Evolutionary conservation across 495 filamentous ascomycete species (phyloP), one percentile per base, ranked within the genome.

Genomic region (Aspergillus panamensis): DNA sequence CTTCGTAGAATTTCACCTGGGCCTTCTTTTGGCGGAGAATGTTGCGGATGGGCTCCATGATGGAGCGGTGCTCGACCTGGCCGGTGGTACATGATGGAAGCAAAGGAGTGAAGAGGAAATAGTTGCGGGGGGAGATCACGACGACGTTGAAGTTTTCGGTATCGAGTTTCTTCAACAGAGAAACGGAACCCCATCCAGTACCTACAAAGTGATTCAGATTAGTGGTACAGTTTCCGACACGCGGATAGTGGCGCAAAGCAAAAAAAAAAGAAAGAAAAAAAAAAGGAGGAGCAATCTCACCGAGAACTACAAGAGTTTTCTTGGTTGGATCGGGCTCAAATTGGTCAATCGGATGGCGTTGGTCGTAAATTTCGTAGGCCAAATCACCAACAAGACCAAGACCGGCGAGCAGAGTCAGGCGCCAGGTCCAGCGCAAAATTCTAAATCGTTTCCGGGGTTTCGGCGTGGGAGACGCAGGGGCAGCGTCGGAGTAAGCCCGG

Each of bases 21-120:
- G 88, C 88, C 72, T 90, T 88, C 82, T 97, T 97, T 73, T 92
- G 88, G 62, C 92, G 87, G 33, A 95, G 79, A 70, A 99, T 94
- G 71, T 93, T 94, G 59, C 94, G 88, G 60, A 99, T 84, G 29
- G 94, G 94, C 80, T 99, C 94, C 92, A 99, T 97, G 73, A 99
- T 97, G 60, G 91, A 96, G 68, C 95, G 90, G 79, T 97, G 95
- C 79, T 99, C 95, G 68, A 99, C 93, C 63, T 89, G 87, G 71
- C 95, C 94, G 51, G 91, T 96, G 21, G 94, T 97, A 76, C 95
- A 97, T 69, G 91, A 96, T 51, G 94, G 94, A 42, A 99, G 83
- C 45, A 99, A 84, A 42, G 94, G 94, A 16, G 95, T 99, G 82
- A 97, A 99, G 57, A 99, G 88, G 86, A 99, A 99, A 83, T 94